Evolutionary conservation across 1,284 basidiomycete species (phyloP).

Genomic region (Apiotrichum gracile): DNA sequence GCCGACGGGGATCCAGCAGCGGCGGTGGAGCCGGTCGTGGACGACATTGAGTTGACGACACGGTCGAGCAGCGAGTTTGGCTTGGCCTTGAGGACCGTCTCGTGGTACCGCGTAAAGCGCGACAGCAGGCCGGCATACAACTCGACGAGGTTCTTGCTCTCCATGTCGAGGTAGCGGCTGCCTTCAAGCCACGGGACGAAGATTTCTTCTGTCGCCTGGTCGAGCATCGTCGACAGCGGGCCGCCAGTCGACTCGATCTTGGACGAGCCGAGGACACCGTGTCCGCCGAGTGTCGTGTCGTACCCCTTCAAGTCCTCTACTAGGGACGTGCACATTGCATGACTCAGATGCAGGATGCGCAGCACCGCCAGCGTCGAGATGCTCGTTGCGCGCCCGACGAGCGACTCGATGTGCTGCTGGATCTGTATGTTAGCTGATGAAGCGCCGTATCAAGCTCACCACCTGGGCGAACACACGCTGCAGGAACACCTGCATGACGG

Average conservation of each 20-base stretch:
- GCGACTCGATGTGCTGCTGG: conserved; percentile 85
- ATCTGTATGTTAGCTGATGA: conserved; percentile 55
- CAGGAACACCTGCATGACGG: conserved; percentile 99
- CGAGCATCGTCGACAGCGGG: conserved; percentile 73
- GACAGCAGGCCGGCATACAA: conserved; percentile 72
- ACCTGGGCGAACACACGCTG: conserved; percentile 98
- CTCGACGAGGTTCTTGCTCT: conserved; percentile 77
- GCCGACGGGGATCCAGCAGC: conserved; percentile 53
- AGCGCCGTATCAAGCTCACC: conserved; percentile 51
- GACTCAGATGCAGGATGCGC: conserved; percentile 82
- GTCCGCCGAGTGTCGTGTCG: conserved; percentile 62
- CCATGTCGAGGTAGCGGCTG: conserved; percentile 83
- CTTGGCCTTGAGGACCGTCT: conserved; percentile 72
- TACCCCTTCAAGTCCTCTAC: conserved; percentile 91
- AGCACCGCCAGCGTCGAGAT: conserved; percentile 86
- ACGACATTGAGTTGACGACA: conserved; percentile 83
- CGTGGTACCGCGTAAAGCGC: conserved; percentile 81
- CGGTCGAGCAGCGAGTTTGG: conserved; percentile 80
- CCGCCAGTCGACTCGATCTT: conserved; percentile 17
- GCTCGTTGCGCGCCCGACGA: conserved; percentile 65
- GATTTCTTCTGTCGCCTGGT: conserved; percentile 90
- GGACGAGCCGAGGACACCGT: conserved; percentile 8
- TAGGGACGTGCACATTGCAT: conserved; percentile 68
- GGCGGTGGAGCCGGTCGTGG: conserved; percentile 59
- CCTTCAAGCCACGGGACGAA: conserved; percentile 93